Conservation (phyloP, 2,329 filamentous ascomycete species). For the Helicocarpus griseus region DNA sequence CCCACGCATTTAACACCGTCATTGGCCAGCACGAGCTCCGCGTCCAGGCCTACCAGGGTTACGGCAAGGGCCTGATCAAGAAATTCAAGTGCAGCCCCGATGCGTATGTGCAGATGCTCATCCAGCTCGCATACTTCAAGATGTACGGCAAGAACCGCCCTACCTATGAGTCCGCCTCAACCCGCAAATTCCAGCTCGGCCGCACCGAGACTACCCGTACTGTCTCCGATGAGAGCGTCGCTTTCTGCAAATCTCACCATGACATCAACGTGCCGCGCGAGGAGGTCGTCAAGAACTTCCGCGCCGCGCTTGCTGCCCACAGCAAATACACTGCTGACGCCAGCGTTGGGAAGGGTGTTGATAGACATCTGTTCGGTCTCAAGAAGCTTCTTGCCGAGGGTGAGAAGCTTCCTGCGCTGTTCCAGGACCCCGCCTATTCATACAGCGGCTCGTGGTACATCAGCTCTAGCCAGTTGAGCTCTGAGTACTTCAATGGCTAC, state of each 20-base stretch:
- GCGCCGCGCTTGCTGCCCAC: conserved; percentile 70
- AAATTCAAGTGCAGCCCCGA: conserved; percentile 98
- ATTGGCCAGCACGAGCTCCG: conserved; percentile 83
- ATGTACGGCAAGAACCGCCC: conserved; percentile 98
- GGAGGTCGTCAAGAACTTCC: conserved; percentile 64
- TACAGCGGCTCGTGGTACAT: conserved; percentile 89
- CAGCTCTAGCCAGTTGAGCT: conserved; percentile 79
- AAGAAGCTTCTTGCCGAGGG: conserved; percentile 79
- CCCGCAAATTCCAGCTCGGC: conserved; percentile 88
- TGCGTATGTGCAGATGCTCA: conserved; percentile 96
- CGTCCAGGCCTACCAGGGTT: conserved; percentile 92
- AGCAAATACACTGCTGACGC: conserved; percentile 86
- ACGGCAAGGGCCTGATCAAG: conserved; percentile 98
- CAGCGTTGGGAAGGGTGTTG: conserved; percentile 84
- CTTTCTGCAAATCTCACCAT: conserved; percentile 82
- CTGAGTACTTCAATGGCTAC: conserved; percentile 97
- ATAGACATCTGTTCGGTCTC: conserved; percentile 92
- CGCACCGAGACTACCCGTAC: conserved; percentile 92
- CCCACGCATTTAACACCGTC: conserved; percentile 66
- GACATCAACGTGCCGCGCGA: conserved; percentile 55
- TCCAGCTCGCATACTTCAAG: conserved; percentile 96
- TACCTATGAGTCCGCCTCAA: conserved; percentile 94
- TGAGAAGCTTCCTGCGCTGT: conserved; percentile 73
- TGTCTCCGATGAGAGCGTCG: conserved; percentile 82
- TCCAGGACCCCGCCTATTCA: conserved; percentile 71